A percentile compares a stretch with the other conserved stretches of the same genome.
These are phyloP conservation scores for Aspergillus sp. DNA, from an alignment of 2,329 filamentous ascomycete genomes.

Conservation along the genomic window DNA sequence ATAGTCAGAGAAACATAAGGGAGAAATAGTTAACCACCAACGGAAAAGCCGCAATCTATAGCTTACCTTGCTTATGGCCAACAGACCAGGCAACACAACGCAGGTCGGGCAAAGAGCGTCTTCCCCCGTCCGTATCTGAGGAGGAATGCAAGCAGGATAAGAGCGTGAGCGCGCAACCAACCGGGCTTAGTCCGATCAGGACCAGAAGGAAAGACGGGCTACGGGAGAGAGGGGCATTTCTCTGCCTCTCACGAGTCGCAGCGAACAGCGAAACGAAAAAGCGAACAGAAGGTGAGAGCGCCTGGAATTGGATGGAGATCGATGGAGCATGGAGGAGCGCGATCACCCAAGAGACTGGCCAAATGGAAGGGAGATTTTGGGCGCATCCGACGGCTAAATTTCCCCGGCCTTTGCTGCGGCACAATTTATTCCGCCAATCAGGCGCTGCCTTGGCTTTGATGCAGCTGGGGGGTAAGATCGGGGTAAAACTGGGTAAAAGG, in stretches of 20 bases:
- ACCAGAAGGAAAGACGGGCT: background rate
- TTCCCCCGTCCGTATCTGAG: background rate
- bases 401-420: constrained; percentile 31
- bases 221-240: constrained; percentile 11
- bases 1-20: background rate
- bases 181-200: constrained; percentile 13
- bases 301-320: constrained; percentile 8
- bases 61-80: background rate
- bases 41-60: background rate
- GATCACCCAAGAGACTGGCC: background rate
- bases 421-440: constrained; percentile 42
- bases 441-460: background rate
- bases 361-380: constrained; percentile 16
- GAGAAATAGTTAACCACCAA: background rate
- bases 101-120: background rate
- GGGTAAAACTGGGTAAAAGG: background rate
- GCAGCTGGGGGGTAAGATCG: background rate
- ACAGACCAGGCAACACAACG: background rate
- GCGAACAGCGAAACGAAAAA: background rate
- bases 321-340: constrained; percentile 10
- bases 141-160: constrained; percentile 1
- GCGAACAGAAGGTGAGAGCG: background rate
- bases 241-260: background rate
- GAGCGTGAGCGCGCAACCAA: background rate
- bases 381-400: constrained; percentile 27